Evolutionary conservation across 2,329 filamentous ascomycete genomes (phyloP).

Genomic region (Talaromyces sp.): DNA sequence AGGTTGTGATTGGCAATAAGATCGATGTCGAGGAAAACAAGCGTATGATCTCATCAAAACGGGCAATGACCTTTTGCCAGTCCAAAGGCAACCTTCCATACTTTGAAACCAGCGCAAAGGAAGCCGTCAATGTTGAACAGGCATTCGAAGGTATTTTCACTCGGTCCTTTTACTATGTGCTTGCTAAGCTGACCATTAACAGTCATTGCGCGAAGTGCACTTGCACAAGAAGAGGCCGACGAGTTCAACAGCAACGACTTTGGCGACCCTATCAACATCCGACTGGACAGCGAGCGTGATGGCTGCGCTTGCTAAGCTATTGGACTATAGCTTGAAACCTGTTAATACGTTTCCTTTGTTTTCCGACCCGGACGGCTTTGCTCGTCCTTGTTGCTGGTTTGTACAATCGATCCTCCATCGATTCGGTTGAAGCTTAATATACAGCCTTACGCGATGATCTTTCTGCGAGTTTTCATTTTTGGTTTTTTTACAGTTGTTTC

Average conservation of each 20-base stretch:
- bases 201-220: slow-evolving; percentile 95
- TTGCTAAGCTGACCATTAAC: slow-evolving; percentile 2
- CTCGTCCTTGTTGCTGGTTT: slow-evolving; percentile 5
- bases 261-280: slow-evolving; percentile 96
- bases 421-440: background rate
- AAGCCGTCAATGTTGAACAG: slow-evolving; percentile 95
- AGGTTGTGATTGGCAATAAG: slow-evolving; percentile 97
- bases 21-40: slow-evolving; percentile 98
- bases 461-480: background rate
- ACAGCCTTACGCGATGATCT: background rate
- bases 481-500: slow-evolving; percentile 5
- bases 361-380: slow-evolving; percentile 5
- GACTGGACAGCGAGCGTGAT: slow-evolving; percentile 87
- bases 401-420: background rate
- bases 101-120: slow-evolving; percentile 98
- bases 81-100: slow-evolving; percentile 97
- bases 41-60: slow-evolving; percentile 91
- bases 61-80: slow-evolving; percentile 95
- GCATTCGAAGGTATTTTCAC: slow-evolving; percentile 62
- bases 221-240: slow-evolving; percentile 94
- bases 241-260: slow-evolving; percentile 91
- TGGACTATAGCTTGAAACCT: slow-evolving; percentile 19
- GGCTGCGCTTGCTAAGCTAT: slow-evolving; percentile 78
- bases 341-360: slow-evolving; percentile 7
- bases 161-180: slow-evolving; percentile 3